Evolutionary conservation across 31 red algal species (phyloP).

Genomic region (Asparagopsis taxiformis): DNA sequence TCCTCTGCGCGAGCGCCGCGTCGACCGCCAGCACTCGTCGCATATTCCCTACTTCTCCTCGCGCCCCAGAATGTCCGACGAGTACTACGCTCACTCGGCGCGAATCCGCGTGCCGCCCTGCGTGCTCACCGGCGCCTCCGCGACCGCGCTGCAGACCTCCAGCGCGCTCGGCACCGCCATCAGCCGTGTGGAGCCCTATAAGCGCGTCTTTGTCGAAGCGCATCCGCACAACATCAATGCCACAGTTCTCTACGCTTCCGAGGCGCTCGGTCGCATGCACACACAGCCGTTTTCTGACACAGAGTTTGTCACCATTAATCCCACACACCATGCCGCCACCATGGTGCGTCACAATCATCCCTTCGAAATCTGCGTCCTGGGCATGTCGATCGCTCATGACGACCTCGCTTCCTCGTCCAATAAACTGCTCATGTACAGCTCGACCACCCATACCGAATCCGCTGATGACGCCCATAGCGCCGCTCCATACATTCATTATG

Average conservation of each 20-base stretch:
- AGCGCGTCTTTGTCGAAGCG: neutral
- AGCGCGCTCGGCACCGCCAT: neutral
- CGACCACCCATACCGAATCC: neutral
- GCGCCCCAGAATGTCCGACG: neutral
- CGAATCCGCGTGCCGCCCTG: neutral
- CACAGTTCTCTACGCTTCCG: constrained; percentile 12
- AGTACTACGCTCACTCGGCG: neutral
- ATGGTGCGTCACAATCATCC: constrained; percentile 3
- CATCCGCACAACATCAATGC: constrained; percentile 8
- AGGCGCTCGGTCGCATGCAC: neutral
- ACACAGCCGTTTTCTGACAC: neutral
- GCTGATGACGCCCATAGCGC: neutral
- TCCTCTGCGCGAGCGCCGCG: neutral
- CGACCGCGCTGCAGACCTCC: neutral
- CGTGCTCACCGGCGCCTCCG: neutral
- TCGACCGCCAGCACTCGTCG: neutral
- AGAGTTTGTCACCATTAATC: constrained; percentile 16
- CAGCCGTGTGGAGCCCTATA: neutral
- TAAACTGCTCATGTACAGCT: constrained; percentile 17
- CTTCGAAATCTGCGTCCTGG: constrained; percentile 6
- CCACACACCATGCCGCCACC: neutral
- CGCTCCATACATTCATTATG: constrained; percentile 26
- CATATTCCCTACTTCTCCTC: neutral
- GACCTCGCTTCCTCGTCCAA: neutral
- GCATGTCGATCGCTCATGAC: constrained; percentile 5